Evolutionary conservation across 148 eudicot species (phyloP), one percentile per base, ranked within the genome.

Genomic region (Fagopyrum homotropicum): DNA sequence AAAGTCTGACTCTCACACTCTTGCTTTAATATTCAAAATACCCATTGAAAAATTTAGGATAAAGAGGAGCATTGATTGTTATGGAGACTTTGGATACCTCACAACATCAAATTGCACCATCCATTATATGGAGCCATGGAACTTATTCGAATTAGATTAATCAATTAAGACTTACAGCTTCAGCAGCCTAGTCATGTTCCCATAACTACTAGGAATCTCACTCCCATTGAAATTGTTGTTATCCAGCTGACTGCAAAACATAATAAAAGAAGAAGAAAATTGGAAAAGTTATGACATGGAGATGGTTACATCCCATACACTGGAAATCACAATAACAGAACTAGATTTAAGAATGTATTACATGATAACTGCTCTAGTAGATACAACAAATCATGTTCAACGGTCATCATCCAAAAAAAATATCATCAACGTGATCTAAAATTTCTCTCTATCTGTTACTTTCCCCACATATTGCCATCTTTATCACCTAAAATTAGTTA

Each of bases 231-330:
- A 87, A 71, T 88, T 75, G 82, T 86, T 88, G 84, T 88, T 86
- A 81, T 88, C 89, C 72, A 88, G 84, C 75, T 88, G 92, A 83
- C 92, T 88, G 88, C 78, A 81, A 51, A 75, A 76, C 7, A 11
- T 11, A 49, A 46, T 30, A 47, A 47, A 49, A 19, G 47, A 14
- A 70, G 17, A 46, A 47, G 3, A 47, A 35, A 72, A 47, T 17
- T 15, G n/a, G 30, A 71, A 35, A 8, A 30, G 9, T 46, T n/a
- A 71, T 71, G 5, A 16, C 50, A 45, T n/a, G 73, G 73, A 46
- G 12, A 49, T 69, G 48, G 35, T 40, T n/a, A 40, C 47, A 69
- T 40, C 17, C n/a, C 14, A 40, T 46, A 17, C n/a, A 45, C 6
- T 11, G n/a, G 17, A 19, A 11, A 35, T 46, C 7, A 14, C 14